These are phyloP conservation scores for Pseudogymnoascus sp. DNA, from an alignment of 2,329 filamentous ascomycete species.

Conservation along the genomic window DNA sequence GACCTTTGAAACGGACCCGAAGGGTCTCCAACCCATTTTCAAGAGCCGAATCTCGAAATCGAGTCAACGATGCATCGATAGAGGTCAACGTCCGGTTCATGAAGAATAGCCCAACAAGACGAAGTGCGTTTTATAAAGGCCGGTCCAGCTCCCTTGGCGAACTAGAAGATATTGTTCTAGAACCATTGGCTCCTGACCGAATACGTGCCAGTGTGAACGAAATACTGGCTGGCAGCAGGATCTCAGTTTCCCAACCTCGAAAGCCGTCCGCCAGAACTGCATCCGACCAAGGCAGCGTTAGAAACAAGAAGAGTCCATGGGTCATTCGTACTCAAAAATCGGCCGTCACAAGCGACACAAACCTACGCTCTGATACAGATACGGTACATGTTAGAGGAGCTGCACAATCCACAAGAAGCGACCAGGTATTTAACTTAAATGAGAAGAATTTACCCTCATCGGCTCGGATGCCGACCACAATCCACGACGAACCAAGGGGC, in stretches of 20 bases:
- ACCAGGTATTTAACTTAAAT: background rate
- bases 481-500: background rate
- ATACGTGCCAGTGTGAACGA: conserved; percentile 19
- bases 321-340: background rate
- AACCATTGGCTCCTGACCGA: conserved; percentile 23
- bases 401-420: background rate
- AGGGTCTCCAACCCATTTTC: conserved; percentile 21
- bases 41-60: conserved; percentile 22
- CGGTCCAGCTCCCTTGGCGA: background rate
- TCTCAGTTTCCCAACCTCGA: background rate
- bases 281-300: background rate
- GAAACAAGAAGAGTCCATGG: background rate
- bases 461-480: background rate
- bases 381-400: too few relatives aligned
- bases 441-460: background rate
- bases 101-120: conserved; percentile 21
- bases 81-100: conserved; percentile 23
- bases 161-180: conserved; percentile 26
- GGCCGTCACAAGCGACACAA: background rate
- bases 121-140: conserved; percentile 1
- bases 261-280: background rate
- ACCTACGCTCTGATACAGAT: background rate
- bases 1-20: conserved; percentile 18
- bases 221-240: background rate
- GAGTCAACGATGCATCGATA: conserved; percentile 20